Evolutionary conservation across 1,284 basidiomycete species (phyloP).

Genomic region (Prillingera fragicola): DNA sequence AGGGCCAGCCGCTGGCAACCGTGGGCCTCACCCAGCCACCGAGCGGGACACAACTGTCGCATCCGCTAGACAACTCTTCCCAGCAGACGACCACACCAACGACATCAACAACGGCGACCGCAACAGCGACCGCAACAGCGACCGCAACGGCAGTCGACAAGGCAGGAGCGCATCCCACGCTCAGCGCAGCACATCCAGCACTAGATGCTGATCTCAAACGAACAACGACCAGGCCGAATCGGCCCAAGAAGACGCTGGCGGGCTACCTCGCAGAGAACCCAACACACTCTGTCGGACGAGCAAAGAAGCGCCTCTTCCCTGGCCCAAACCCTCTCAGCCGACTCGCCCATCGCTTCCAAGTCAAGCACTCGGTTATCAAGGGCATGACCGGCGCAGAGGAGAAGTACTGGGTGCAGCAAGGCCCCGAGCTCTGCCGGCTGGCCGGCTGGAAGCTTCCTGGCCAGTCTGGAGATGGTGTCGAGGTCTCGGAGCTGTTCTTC

Average conservation of each 20-base stretch:
- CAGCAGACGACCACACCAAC: background rate
- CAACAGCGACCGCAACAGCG: background rate
- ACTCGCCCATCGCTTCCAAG: constrained; percentile 35
- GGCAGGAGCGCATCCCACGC: background rate
- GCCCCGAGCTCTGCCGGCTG: constrained; percentile 28
- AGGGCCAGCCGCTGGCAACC: no score
- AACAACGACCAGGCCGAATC: background rate
- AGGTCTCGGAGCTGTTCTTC: constrained; percentile 45
- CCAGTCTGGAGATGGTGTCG: constrained; percentile 35
- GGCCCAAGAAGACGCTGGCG: constrained; percentile 27
- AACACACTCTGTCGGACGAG: constrained; percentile 27
- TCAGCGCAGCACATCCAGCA: background rate
- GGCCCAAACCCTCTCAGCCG: constrained; percentile 37
- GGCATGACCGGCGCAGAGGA: constrained; percentile 39
- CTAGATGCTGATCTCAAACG: background rate
- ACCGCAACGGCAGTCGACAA: background rate
- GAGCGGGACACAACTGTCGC: no score
- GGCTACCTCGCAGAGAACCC: constrained; percentile 38
- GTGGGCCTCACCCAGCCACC: no score
- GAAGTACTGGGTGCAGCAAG: constrained; percentile 28
- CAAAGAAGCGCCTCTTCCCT: constrained; percentile 38
- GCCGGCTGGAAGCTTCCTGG: constrained; percentile 45
- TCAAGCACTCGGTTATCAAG: constrained; percentile 45
- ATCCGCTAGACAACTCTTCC: no score
- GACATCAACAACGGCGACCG: background rate